Evolutionary conservation across 768 basidiomycete species (phyloP), one percentile per base, ranked within the genome.

Genomic region (Boletus fagicola): DNA sequence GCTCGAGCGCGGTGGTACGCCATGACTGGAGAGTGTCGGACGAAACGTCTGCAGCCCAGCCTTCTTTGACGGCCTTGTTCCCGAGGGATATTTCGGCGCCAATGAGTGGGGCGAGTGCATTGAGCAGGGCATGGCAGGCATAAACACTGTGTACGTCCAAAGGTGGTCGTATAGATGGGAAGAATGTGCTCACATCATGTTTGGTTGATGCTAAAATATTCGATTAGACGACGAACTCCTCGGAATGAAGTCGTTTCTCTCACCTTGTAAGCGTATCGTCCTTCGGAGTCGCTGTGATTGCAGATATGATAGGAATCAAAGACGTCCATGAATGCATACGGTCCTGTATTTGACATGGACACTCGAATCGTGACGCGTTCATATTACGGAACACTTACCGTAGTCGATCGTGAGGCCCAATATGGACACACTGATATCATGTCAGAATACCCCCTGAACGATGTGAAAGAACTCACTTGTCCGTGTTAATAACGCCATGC

Each of bases 401-500:
- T 88, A 92, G 66, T 91, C 89, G 55, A 90, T 89, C 0, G 89
- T 90, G 58, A 90, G 68, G 2, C 89, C 89, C 31, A 89, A 72
- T 18, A 92, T 76, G 4, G 88, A 90, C 22, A 90, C 83, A 53
- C 88, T 90, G 60, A n/a, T 16, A 36, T 44, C 36, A 43, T 13
- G 54, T 69, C 33, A 68, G 54, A 51, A 33, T 30, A 35, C 33
- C 0, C 15, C 9, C 31, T 18, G 45, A 12, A 11, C 11, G 28
- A 47, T 15, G 15, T 40, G n/a, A 54, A 28, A 26, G 3, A n/a
- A 67, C 81, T 56, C 62, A 89, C 90, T 96, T 97, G 76, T 98
- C 96, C 2, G 95, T 96, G 68, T 98, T 98, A 64, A 99, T 93
- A 38, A 99, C 96, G 0, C 93, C 94, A 67, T 94, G 92, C 92